Evolutionary conservation across 1,284 basidiomycete species (phyloP).

Genomic region (Ustilago crameri): DNA sequence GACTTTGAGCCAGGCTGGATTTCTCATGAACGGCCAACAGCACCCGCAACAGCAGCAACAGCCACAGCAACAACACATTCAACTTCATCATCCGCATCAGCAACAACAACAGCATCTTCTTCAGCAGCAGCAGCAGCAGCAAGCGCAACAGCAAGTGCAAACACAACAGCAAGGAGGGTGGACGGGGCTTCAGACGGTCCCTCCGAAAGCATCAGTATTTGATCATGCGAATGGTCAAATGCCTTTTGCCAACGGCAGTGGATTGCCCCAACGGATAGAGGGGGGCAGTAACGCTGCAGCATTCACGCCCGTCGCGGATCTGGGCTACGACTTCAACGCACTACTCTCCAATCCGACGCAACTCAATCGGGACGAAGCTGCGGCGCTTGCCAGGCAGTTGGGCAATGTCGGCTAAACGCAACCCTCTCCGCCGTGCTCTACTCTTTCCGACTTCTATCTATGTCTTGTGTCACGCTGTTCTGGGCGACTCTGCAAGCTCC

Average conservation of each 20-base stretch:
- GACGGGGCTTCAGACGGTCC: conserved; percentile 1
- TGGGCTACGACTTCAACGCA: conserved; percentile 27
- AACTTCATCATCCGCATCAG: neutral
- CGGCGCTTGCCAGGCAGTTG: conserved; percentile 2
- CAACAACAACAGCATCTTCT: neutral
- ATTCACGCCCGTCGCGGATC: conserved; percentile 9
- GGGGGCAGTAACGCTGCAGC: neutral
- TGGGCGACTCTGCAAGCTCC: too few species aligned
- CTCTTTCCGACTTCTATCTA: too few species aligned
- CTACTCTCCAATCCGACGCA: conserved; percentile 20
- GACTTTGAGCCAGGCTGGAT: neutral
- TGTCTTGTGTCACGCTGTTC: neutral
- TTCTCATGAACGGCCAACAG: neutral
- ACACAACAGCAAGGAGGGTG: neutral
- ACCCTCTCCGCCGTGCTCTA: neutral
- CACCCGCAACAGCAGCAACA: neutral
- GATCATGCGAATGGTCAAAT: neutral
- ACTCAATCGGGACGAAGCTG: neutral
- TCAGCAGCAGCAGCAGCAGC: neutral
- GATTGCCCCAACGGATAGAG: neutral
- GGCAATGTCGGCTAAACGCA: neutral
- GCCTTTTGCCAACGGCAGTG: neutral
- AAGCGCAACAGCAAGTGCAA: neutral
- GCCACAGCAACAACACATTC: neutral
- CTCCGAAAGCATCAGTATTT: conserved; percentile 13